Evolutionary conservation across 2,329 filamentous ascomycete species (phyloP).

Genomic region (Penicillium palitans): DNA sequence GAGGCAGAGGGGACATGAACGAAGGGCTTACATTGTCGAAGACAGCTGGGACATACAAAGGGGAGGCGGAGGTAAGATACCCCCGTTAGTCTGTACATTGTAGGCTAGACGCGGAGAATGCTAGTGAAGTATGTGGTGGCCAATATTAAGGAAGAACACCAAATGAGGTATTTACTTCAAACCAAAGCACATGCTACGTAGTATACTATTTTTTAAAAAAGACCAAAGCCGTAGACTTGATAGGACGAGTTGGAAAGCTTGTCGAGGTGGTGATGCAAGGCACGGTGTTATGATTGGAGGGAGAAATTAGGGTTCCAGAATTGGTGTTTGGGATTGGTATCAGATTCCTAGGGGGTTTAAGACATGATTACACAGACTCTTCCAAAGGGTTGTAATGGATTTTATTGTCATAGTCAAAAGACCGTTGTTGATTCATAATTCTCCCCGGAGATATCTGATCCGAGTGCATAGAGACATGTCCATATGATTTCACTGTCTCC

Average conservation of each 20-base stretch:
- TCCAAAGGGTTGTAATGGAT: too few species aligned
- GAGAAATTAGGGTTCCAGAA: slow-evolving; percentile 4
- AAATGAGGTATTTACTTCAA: neutral
- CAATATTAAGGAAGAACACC: neutral
- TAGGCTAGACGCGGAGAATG: slow-evolving; percentile 14
- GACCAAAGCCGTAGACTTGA: neutral
- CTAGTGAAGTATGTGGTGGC: slow-evolving; percentile 9
- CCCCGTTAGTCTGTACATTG: neutral
- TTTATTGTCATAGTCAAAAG: neutral
- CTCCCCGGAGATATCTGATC: slow-evolving; percentile 5
- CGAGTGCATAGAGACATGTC: slow-evolving; percentile 5
- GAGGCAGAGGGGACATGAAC: neutral
- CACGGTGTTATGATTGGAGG: slow-evolving; percentile 13
- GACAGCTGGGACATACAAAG: slow-evolving; percentile 1
- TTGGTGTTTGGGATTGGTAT: slow-evolving; percentile 1
- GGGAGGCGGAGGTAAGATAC: neutral
- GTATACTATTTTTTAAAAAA: neutral
- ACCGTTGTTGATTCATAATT: slow-evolving; percentile 7
- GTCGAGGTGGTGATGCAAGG: neutral
- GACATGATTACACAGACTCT: neutral
- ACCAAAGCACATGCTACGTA: neutral
- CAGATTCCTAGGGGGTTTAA: neutral
- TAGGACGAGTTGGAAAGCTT: slow-evolving; percentile 3
- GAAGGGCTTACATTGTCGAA: slow-evolving; percentile 4
- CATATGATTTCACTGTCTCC: slow-evolving; percentile 12